These are phyloP conservation scores for Petunia hybrid DNA, from an alignment of 305 asterid genomes.

Conservation along the genomic window DNA sequence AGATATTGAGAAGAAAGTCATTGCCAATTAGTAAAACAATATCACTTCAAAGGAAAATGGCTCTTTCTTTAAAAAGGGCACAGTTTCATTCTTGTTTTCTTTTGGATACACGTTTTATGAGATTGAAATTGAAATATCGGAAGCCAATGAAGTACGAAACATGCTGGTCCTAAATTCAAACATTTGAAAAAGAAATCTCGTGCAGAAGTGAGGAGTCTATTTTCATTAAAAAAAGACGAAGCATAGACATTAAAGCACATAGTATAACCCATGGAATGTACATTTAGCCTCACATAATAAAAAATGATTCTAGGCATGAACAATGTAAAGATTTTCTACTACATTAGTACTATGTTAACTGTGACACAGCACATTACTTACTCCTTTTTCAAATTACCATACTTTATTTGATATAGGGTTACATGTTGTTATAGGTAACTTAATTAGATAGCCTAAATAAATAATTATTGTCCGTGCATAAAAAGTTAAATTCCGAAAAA, in stretches of 20 bases:
- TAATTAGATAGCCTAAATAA: not conserved
- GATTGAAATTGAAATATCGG: constrained; percentile 2
- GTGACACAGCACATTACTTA: not conserved
- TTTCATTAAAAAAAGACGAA: not conserved
- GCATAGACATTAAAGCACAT: not conserved
- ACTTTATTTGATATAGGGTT: not conserved
- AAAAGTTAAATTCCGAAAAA: not conserved
- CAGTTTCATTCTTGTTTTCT: not conserved
- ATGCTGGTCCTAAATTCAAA: constrained; percentile 19
- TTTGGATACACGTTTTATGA: constrained; percentile 12
- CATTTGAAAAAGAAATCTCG: constrained; percentile 21
- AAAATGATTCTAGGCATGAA: no score
- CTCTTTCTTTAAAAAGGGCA: not conserved
- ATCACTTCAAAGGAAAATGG: not conserved
- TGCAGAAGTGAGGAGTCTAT: not conserved
- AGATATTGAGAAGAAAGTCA: not conserved
- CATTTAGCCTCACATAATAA: not conserved
- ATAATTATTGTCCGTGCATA: not conserved
- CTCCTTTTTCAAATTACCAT: not conserved
- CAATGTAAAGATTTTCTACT: not conserved
- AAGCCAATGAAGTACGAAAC: constrained; percentile 16
- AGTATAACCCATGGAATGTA: not conserved
- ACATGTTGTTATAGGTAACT: no score
- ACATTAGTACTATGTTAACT: not conserved
- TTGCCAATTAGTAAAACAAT: not conserved